Base-by-base conservation (phyloP, 148 eudicot genomes). In the Nepenthes mirabilis region DNA sequence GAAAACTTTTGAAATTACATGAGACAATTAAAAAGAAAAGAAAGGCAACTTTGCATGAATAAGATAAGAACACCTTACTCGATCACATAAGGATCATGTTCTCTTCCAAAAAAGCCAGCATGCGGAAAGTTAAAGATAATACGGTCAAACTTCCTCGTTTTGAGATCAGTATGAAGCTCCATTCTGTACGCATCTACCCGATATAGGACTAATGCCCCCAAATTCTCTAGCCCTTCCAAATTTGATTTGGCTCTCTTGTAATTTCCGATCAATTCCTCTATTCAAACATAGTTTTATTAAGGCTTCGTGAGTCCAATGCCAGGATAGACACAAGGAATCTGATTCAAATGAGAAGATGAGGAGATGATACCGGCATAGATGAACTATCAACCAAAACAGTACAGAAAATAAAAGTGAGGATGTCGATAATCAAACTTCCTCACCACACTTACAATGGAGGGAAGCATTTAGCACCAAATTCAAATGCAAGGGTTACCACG, bases 71-170 rank as follows among this genome's bases (percentile, higher is more conserved):
- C 43, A 34, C 49, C 79, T 73, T 65, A 86, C 93, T 47, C 43
- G 49, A 86, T 83, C 14, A 78, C 52, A 43, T 2, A 51, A 1
- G 2, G n/a, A 34, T 14, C 14, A 34, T 70, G 68, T 77, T 79
- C 83, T 58, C 47, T 71, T 34, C 82, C 78, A 65, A 67, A 55
- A 54, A 87, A 83, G 51, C 95, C 89, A 5, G 90, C 95, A 36
- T 79, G 95, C 9, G 95, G 87, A 34, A 87, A 87, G 62, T 87
- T 87, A 37, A 63, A 87, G 14, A 87, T 69, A 51, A 87, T 81
- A 36, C 89, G 72, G 47, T 87, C 90, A 62, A 87, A 83, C 63
- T 74, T 77, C 60, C 72, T 61, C 69, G 23, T 66, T 6, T 34
- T 37, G 48, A 87, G 79, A 73, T 77, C 67, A 40, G 63, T 2